Conservation (phyloP, 768 basidiomycete species). For the Russula olivacea region DNA sequence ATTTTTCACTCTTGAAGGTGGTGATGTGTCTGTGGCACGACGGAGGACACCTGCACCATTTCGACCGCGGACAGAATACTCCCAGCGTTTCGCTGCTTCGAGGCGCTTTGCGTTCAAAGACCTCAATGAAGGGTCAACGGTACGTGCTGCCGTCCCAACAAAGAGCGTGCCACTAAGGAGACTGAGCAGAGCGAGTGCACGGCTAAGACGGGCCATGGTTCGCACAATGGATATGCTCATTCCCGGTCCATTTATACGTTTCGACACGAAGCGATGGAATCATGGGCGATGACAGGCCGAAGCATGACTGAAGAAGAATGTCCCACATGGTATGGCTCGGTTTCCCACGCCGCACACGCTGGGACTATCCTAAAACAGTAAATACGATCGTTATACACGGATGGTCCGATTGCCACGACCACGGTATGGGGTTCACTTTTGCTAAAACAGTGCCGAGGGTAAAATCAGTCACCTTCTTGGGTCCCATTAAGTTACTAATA, state of each 20-base stretch:
- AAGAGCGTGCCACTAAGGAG: neutral
- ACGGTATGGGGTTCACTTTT: neutral
- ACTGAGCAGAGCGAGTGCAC: neutral
- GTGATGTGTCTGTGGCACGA: neutral
- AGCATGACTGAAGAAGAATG: neutral
- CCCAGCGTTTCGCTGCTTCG: slow-evolving; percentile 13
- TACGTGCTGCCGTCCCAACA: neutral
- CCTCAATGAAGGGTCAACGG: neutral
- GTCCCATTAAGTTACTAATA: too few relatives aligned
- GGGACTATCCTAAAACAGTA: neutral
- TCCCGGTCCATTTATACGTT: neutral
- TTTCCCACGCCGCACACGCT: neutral
- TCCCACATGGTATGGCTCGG: neutral
- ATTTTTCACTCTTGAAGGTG: slow-evolving; percentile 39
- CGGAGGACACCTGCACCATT: neutral
- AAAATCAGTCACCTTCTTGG: neutral
- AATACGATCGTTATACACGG: neutral
- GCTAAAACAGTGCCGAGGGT: neutral
- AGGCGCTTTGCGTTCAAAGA: slow-evolving; percentile 13
- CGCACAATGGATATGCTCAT: neutral
- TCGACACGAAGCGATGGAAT: neutral
- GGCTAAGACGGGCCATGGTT: neutral
- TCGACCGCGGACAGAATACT: slow-evolving; percentile 5
- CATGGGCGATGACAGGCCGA: too few relatives aligned
- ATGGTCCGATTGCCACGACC: neutral